These are phyloP conservation scores for Thalassiosira mediterranea DNA, from an alignment of 352 stramenopile species.

Conservation along the genomic window DNA sequence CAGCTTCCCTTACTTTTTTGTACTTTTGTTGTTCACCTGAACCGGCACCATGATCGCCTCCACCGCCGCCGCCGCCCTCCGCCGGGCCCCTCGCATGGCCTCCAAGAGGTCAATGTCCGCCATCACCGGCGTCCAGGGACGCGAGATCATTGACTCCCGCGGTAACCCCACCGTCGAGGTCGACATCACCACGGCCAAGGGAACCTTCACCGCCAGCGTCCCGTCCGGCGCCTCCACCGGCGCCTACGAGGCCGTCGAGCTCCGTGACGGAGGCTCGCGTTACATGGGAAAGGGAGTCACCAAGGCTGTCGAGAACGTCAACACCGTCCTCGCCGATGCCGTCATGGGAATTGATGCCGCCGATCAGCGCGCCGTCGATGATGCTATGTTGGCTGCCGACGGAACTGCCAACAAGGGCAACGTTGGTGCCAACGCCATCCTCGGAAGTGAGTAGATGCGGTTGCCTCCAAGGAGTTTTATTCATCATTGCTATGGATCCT, in stretches of 20 bases:
- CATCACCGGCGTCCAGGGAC: conserved; percentile 89
- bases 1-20: no score
- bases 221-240: conserved; percentile 95
- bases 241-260: conserved; percentile 93
- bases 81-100: conserved; percentile 29
- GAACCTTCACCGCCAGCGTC: conserved; percentile 91
- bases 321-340: conserved; percentile 94
- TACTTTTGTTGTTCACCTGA: no score
- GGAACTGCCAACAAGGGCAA: conserved; percentile 98
- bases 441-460: conserved; percentile 84
- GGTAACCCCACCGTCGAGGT: conserved; percentile 99
- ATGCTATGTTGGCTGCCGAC: conserved; percentile 97
- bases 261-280: conserved; percentile 92
- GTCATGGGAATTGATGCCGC: conserved; percentile 96
- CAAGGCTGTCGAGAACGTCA: conserved; percentile 98
- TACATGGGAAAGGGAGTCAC: conserved; percentile 99
- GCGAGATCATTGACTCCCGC: conserved; percentile 98
- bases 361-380: conserved; percentile 94
- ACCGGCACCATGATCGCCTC: conserved; percentile 50
- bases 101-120: conserved; percentile 67
- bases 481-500: no score
- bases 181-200: conserved; percentile 86
- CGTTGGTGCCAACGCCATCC: conserved; percentile 98
- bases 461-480: not conserved
- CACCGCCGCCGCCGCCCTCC: conserved; percentile 40